Percentiles rank a stretch among this genome's conserved stretches.
phyloP scores from a whole-genome alignment of 495 filamentous ascomycete species.

The Podospora sp. region DNA sequence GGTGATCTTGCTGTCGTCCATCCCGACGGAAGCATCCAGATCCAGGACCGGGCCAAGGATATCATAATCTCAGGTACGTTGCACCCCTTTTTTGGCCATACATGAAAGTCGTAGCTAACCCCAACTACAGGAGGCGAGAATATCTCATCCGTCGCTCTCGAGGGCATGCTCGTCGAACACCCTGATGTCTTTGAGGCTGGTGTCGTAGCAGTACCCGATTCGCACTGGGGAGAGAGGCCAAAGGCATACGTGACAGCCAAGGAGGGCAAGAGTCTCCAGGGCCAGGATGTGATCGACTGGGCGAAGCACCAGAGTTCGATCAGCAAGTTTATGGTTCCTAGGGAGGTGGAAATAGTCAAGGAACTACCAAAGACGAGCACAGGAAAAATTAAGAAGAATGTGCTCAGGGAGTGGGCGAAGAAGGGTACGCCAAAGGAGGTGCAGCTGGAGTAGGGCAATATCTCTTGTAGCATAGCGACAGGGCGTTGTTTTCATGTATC shows the following conservation, averaged over 20 bases:
- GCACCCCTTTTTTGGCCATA: neutral
- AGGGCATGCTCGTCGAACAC: conserved; percentile 88
- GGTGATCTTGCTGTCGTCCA: conserved; percentile 94
- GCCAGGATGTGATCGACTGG: conserved; percentile 81
- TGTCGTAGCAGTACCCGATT: conserved; percentile 85
- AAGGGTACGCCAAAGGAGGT: conserved; percentile 34
- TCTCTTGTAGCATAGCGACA: neutral
- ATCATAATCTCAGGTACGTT: conserved; percentile 92
- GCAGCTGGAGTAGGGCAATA: neutral
- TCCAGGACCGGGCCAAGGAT: conserved; percentile 92
- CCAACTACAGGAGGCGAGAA: conserved; percentile 79
- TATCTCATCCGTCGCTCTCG: conserved; percentile 90
- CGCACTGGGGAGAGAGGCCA: conserved; percentile 91
- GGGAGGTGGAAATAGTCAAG: conserved; percentile 83
- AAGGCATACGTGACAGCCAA: conserved; percentile 91
- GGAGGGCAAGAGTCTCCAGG: conserved; percentile 58
- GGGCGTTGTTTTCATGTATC: neutral
- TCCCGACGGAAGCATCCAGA: conserved; percentile 84
- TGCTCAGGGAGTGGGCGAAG: conserved; percentile 84
- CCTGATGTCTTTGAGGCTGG: conserved; percentile 88
- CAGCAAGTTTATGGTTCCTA: conserved; percentile 92
- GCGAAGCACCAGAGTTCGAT: conserved; percentile 76
- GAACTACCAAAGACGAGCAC: conserved; percentile 97
- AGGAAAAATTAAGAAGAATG: conserved; percentile 95
- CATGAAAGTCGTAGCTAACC: neutral